Evolutionary conservation across 192 early-diverging fungal genomes (phyloP).

Genomic region (Podila minutissima): DNA sequence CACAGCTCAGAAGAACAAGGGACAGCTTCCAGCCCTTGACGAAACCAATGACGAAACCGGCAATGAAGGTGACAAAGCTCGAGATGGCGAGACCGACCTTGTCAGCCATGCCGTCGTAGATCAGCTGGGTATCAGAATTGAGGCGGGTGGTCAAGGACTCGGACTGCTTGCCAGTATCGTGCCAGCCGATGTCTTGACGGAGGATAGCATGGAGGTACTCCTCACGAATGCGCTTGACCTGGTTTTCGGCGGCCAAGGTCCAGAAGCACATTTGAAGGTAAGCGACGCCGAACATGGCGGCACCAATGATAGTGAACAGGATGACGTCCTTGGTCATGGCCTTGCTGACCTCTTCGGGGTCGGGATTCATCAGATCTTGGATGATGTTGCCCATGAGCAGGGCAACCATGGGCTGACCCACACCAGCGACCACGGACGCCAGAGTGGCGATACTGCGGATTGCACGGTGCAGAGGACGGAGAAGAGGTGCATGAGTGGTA

Average conservation of each 20-base stretch:
- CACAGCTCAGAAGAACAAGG: slow-evolving; percentile 78
- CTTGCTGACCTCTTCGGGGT: background rate
- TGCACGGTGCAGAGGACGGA: background rate
- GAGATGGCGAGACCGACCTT: slow-evolving; percentile 81
- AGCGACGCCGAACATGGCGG: slow-evolving; percentile 61
- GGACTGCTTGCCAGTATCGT: slow-evolving; percentile 82
- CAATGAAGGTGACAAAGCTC: slow-evolving; percentile 74
- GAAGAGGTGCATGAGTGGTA: too few species aligned
- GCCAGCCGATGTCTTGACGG: slow-evolving; percentile 91
- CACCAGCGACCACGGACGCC: slow-evolving; percentile 18
- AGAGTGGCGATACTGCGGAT: slow-evolving; percentile 28
- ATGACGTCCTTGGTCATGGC: slow-evolving; percentile 9
- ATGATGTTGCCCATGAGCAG: slow-evolving; percentile 31
- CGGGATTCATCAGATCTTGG: background rate
- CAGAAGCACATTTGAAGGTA: slow-evolving; percentile 73
- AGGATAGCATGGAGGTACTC: slow-evolving; percentile 81
- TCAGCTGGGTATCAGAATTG: slow-evolving; percentile 84
- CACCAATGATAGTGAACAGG: slow-evolving; percentile 56
- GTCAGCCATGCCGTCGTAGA: slow-evolving; percentile 91
- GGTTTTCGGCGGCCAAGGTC: slow-evolving; percentile 67
- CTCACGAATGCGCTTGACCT: slow-evolving; percentile 71
- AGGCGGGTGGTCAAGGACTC: slow-evolving; percentile 87
- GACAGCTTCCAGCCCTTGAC: slow-evolving; percentile 84
- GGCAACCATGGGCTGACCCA: slow-evolving; percentile 41
- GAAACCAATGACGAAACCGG: slow-evolving; percentile 84